Percentiles rank a stretch among this genome's conserved stretches.
phyloP scores from a whole-genome alignment of 2,329 filamentous ascomycete genomes.

The Elsinoe ampelina region DNA sequence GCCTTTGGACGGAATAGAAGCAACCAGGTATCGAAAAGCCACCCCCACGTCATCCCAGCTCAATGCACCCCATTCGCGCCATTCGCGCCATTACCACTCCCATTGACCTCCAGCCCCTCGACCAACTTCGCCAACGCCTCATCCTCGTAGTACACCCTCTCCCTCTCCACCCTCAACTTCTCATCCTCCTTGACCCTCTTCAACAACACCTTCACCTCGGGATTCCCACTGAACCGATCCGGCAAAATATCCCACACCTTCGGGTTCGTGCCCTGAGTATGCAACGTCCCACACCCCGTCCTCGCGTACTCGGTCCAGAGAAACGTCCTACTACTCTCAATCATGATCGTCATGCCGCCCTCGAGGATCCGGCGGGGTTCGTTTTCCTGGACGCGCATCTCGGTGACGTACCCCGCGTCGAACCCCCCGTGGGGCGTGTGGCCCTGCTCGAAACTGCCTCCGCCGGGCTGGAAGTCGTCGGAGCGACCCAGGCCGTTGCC shows the following conservation, averaged over 20 bases:
- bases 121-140: constrained; percentile 15
- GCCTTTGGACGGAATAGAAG: not conserved
- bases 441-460: constrained; percentile 30
- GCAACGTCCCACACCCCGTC: constrained; percentile 27
- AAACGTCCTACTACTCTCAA: constrained; percentile 31
- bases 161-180: constrained; percentile 17
- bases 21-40: not conserved
- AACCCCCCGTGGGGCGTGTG: constrained; percentile 33
- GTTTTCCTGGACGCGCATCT: constrained; percentile 37
- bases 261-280: constrained; percentile 29
- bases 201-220: constrained; percentile 28
- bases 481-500: constrained; percentile 31
- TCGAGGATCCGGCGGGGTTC: constrained; percentile 36
- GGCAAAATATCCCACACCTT: constrained; percentile 32
- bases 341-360: constrained; percentile 31
- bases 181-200: constrained; percentile 18
- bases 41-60: not conserved
- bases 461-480: constrained; percentile 35
- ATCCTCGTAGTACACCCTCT: constrained; percentile 17
- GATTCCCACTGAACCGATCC: constrained; percentile 30
- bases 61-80: constrained; percentile 2
- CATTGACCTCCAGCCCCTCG: not conserved
- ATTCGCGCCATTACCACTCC: not conserved
- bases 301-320: constrained; percentile 32
- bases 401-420: constrained; percentile 37